Base-by-base conservation (phyloP, 2,329 filamentous ascomycete genomes). In the Blastomyces silverae region DNA sequence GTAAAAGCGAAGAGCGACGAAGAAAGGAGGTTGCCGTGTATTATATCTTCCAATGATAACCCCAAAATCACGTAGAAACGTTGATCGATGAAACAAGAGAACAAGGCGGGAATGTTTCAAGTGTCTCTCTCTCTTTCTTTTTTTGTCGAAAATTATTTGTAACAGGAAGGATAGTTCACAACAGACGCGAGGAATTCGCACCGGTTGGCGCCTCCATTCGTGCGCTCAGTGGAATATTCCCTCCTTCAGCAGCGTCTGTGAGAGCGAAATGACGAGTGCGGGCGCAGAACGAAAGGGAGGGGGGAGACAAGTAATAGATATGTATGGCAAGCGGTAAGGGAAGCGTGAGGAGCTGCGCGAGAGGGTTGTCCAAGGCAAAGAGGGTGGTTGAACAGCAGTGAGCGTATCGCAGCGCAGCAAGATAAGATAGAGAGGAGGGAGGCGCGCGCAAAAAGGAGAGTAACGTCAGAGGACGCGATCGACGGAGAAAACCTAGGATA, bases 151-250 rank as follows among this genome's bases (percentile, higher is more conserved):
- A 22, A 22, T 7, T 22, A 48, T 48, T n/a, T 8, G 20, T 8
- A 50, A 50, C 8, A 13, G 46, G 48, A 20, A 15, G 31, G 37
- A 31, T 34, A 55, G 61, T 58, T 62, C 61, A 62, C 48, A 55
- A 44, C 46, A 62, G 31, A 55, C 48, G 31, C 48, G 56, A 65
- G 66, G 64, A 66, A 68, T 67, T 64, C 61, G 60, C 68, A 39
- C 37, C 57, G 20, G 65, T 67, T 62, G 64, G 31, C 62, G 56
- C 59, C 67, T 68, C 69, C 67, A 67, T 67, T 58, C 62, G 53
- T 52, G 61, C 48, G 39, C 25, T 50, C 22, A n/a, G n/a, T 37
- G 28, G 25, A 10, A 20, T 44, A 42, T 44, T 39, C 22, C 44
- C 46, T 50, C 22, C 39, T 48, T 46, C 37, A 42, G 10, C 20